These are phyloP conservation scores for Arthrobotrys sphaeroides DNA, from an alignment of 2,329 filamentous ascomycete genomes.

Conservation along the genomic window DNA sequence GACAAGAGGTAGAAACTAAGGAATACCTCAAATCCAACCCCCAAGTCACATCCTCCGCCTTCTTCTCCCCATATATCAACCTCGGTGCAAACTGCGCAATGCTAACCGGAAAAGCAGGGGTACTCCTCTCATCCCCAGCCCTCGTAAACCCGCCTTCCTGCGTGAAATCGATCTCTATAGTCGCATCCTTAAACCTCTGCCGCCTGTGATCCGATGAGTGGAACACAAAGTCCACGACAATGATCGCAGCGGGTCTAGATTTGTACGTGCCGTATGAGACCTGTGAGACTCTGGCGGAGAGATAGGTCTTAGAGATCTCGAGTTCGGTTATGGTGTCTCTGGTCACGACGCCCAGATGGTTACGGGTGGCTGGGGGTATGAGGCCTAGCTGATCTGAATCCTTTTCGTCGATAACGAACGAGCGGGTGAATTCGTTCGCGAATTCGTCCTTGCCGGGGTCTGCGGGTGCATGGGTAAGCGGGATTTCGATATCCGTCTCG, in stretches of 20 bases:
- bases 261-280: slow-evolving; percentile 34
- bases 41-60: slow-evolving; percentile 42
- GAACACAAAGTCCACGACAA: slow-evolving; percentile 40
- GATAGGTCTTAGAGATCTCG: slow-evolving; percentile 50
- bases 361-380: slow-evolving; percentile 6
- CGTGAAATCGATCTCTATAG: slow-evolving; percentile 46
- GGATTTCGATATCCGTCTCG: background rate
- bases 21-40: slow-evolving; percentile 40
- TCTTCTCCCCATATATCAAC: slow-evolving; percentile 43
- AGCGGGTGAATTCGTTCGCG: slow-evolving; percentile 26
- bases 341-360: slow-evolving; percentile 3
- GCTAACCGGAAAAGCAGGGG: background rate
- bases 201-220: slow-evolving; percentile 29
- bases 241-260: slow-evolving; percentile 14
- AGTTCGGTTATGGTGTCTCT: slow-evolving; percentile 28
- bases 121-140: background rate
- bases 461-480: background rate
- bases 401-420: slow-evolving; percentile 16
- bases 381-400: slow-evolving; percentile 27
- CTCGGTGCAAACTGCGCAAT: slow-evolving; percentile 41
- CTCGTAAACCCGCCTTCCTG: slow-evolving; percentile 2
- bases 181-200: slow-evolving; percentile 43
- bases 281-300: slow-evolving; percentile 28
- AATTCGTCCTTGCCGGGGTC: slow-evolving; percentile 22
- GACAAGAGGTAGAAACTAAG: no score